Base-by-base conservation (phyloP, 805 yeast genomes). In the Sporopachydermia quercuum region DNA sequence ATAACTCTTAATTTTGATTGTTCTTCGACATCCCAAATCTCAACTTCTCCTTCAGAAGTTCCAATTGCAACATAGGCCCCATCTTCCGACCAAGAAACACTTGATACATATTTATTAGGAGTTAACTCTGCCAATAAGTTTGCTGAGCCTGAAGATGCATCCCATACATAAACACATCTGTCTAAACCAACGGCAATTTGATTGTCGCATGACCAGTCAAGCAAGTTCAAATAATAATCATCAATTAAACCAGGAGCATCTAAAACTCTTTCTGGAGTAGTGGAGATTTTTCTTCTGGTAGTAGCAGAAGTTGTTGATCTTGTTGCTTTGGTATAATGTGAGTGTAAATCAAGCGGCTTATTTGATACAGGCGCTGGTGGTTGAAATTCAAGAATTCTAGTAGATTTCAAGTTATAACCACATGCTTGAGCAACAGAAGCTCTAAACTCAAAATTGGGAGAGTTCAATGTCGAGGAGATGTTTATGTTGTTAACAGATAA, bases 191-290 rank as follows among this genome's bases (percentile, higher is more conserved):
- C 81, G 1, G 95, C 96, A 19, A 91, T 64, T 36, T 78, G 64
- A 56, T 89, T 85, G 19, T 76, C 74, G 46, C 64, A 62, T 4
- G 96, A 86, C 97, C 98, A 91, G 44, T 86, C 75, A 40, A 91
- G 57, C 34, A 89, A 64, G 53, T 86, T 86, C 40, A 86, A 66
- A 56, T 89, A 91, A 57, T 86, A 91, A 61, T 91, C 98, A 57
- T 91, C 95, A 16, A 79, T 70, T 42, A 87, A 69, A 0, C 95
- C 96, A 0, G 98, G 98, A 0, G 97, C 98, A 60, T 91, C 98
- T 34, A 91, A 65, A 1, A 91, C 94, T 46, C 94, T 71, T 47
- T 84, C 95, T 1, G 98, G 97, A 23, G 84, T 82, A 0, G 84
- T 74, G 17, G 93, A 84, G 37, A 91, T 69, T 49, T 76, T 78